Evolutionary conservation across 768 basidiomycete genomes (phyloP).

Genomic region (Suillus bovinus): DNA sequence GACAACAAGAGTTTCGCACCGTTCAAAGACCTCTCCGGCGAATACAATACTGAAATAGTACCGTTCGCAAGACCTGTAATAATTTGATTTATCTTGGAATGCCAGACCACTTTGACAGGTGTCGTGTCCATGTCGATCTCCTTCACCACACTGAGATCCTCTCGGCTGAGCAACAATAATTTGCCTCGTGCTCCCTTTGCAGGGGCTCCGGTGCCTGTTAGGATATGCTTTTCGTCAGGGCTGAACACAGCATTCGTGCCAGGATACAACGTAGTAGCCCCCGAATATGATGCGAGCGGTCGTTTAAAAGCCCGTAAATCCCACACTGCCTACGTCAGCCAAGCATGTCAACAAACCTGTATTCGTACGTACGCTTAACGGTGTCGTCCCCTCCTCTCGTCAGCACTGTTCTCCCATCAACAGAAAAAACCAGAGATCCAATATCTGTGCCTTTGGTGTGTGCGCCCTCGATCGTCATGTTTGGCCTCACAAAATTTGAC

Average conservation of each 20-base stretch:
- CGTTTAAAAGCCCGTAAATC: constrained; percentile 90
- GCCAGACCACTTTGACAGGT: constrained; percentile 93
- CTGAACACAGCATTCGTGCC: constrained; percentile 95
- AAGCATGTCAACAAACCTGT: background rate
- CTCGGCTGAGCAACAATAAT: constrained; percentile 72
- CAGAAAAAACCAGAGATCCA: constrained; percentile 83
- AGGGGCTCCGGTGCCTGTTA: constrained; percentile 78
- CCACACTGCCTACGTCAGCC: constrained; percentile 67
- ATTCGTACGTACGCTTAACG: constrained; percentile 78
- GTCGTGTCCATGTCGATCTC: constrained; percentile 69
- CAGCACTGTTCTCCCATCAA: constrained; percentile 82
- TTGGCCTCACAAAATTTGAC: constrained; percentile 93
- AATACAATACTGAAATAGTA: constrained; percentile 88
- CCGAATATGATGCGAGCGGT: constrained; percentile 68
- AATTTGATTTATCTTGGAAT: constrained; percentile 97
- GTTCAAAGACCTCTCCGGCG: constrained; percentile 84
- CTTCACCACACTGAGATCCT: constrained; percentile 68
- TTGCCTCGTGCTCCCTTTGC: constrained; percentile 69
- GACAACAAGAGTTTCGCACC: constrained; percentile 89
- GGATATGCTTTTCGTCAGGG: constrained; percentile 86
- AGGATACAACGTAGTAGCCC: constrained; percentile 79
- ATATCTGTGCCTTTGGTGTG: constrained; percentile 86
- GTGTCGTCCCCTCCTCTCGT: constrained; percentile 95
- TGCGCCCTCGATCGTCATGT: constrained; percentile 81
- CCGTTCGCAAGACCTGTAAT: constrained; percentile 87